Evolutionary conservation across 2,329 filamentous ascomycete genomes (phyloP), one percentile per base, ranked within the genome.

Genomic region (Talaromyces amestolkiae): DNA sequence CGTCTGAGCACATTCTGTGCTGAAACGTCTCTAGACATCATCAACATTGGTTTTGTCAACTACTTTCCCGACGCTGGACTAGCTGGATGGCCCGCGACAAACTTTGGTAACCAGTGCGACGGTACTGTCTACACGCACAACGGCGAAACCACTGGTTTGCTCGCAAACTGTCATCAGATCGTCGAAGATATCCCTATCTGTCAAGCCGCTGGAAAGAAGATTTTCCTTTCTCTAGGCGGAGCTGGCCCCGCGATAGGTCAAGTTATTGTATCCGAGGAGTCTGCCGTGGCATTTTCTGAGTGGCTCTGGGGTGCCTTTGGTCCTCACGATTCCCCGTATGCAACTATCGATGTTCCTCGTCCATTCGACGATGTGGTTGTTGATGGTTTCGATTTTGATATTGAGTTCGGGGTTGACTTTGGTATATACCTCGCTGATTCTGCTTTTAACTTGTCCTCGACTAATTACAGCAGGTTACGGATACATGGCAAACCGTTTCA

Each of bases 91-190:
- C 85, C 85, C 5, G 80, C 78, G 11, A 82, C 79, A 13, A 86
- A 87, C 75, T 87, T 86, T 70, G 85, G 82, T 67, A 85, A 84
- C 69, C 83, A 84, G 49, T 87, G 85, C 68, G 78, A 78, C 67
- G 76, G 74, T 8, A 66, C 69, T 15, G 74, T 73, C 8, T 84
- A 80, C 70, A 71, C 71, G 27, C 72, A 78, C 22, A 53, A 76
- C 10, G 78, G 78, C 43, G 67, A 72, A 1, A 68, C 69, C 17
- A 82, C 82, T 6, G 61, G 76, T 2, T 76, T 86, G 37, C 76
- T 82, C 27, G 75, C 69, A 0, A 72, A 72, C 60, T 85, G 84
- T 66, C 74, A 76, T 49, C 72, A 79, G 59, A 79, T 86, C 47
- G 73, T 69, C 27, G 75, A 78, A 39, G 77, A 79, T n/a, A 83